A percentile compares a stretch with the other conserved stretches of the same genome.
Conservation (phyloP, 163 green algal species). For the Smithsoniella earleae region DNA sequence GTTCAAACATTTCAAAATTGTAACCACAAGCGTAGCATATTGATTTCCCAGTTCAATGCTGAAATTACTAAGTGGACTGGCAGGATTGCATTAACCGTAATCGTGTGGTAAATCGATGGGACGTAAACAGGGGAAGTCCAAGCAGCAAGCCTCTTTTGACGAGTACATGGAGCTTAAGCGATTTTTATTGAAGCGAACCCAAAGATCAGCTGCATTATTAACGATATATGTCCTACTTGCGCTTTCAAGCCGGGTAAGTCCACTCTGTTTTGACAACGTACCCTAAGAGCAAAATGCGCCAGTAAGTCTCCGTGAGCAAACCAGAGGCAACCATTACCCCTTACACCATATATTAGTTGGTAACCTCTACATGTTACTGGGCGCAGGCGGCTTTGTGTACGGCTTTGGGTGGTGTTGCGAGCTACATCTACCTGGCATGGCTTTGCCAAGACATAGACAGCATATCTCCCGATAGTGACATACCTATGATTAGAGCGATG, state of each 20-base stretch:
- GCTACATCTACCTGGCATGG: constrained; percentile 14
- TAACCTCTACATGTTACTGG: neutral
- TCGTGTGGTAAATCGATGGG: no score
- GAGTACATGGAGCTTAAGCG: constrained; percentile 25
- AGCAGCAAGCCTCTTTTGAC: no score
- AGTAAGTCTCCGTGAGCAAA: no score
- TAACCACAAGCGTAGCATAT: no score
- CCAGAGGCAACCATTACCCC: neutral
- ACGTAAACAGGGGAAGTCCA: no score
- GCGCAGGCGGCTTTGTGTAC: constrained; percentile 22
- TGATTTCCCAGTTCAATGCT: no score
- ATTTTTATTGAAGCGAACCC: constrained; percentile 3
- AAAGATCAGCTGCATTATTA: constrained; percentile 8
- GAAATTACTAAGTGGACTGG: no score
- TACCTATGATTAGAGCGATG: constrained; percentile 11
- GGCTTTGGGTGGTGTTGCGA: neutral
- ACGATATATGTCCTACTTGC: constrained; percentile 11
- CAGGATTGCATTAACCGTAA: no score
- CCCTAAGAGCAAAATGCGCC: no score
- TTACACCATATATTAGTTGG: neutral
- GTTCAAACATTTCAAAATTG: no score
- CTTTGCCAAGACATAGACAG: neutral
- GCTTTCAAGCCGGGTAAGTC: constrained; percentile 9
- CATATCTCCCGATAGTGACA: neutral
- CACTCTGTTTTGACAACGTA: neutral